Evolutionary conservation across 1,284 basidiomycete genomes (phyloP), one percentile per base, ranked within the genome.

Genomic region (Porodaedalea pini): DNA sequence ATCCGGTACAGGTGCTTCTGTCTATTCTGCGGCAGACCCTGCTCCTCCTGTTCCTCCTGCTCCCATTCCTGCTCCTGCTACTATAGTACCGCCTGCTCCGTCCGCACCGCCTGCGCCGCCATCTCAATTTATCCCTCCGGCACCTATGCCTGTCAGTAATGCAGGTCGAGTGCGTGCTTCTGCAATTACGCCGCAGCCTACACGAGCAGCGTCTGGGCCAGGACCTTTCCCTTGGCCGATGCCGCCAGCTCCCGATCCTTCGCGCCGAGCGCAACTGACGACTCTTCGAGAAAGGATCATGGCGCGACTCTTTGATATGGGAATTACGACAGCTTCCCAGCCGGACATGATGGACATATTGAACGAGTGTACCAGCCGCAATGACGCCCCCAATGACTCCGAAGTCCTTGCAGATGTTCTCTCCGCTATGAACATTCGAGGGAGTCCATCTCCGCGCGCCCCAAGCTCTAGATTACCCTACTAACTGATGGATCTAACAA

Each of bases 341-440:
- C 82, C 86, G 19, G 73, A 73, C 40, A 68, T 89, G 61, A 68
- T 72, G 11, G 68, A 68, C 2, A 81, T 80, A 67, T 77, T 89
- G 57, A 77, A 73, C 66, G 71, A 75, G 4, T 78, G 78, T 55
- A 62, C 88, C 53, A 78, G 75, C 23, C 64, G 59, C n/a, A 72
- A 70, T 56, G 74, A 74, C 31, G 59, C 68, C 13, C 60, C 75
- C 53, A 64, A 69, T 2, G 85, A 86, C 66, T 82, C 85, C 62
- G 77, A 84, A 56, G 77, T 86, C 60, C 81, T 88, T 21, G 83
- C 80, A 21, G 81, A 77, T 7, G 65, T 89, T 56, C 68, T 90
- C 37, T 85, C 88, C 61, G 82, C 83, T 48, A 69, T 85, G 43
- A 36, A 45, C 32, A 59, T 55, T 32, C 21, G 39, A 17, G 49